phyloP scores from a whole-genome alignment of 106 monocot genomes.

The Allium cepa region DNA sequence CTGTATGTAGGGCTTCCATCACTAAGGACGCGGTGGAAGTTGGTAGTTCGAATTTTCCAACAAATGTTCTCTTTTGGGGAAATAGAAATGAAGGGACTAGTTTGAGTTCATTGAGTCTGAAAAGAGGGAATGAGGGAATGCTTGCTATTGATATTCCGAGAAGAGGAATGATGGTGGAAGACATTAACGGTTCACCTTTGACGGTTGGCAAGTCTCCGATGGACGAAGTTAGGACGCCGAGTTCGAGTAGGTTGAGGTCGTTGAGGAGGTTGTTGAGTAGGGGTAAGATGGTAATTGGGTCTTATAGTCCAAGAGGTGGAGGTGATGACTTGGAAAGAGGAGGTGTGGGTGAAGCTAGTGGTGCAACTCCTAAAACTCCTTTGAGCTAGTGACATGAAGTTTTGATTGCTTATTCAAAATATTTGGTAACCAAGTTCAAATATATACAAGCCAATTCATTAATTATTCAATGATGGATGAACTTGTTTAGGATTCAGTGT shows the following conservation, averaged over 20 bases:
- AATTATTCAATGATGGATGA: too few species aligned
- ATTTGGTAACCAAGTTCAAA: too few species aligned
- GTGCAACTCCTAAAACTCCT: conserved; percentile 8
- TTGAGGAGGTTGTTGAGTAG: conserved; percentile 20
- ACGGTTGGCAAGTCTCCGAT: conserved; percentile 13
- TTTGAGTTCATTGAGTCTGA: neutral
- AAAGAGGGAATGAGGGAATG: conserved; percentile 4
- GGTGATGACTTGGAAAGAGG: conserved; percentile 22
- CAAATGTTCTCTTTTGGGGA: conserved; percentile 7
- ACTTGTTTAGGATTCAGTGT: too few species aligned
- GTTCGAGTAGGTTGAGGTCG: conserved; percentile 8
- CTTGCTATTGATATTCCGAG: conserved; percentile 16
- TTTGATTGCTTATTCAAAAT: too few species aligned
- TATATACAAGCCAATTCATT: too few species aligned
- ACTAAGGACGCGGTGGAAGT: neutral
- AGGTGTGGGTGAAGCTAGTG: conserved; percentile 5
- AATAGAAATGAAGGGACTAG: conserved; percentile 3
- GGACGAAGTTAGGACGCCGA: conserved; percentile 27
- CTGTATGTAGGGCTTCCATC: conserved; percentile 40
- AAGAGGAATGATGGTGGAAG: neutral
- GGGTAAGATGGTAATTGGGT: conserved; percentile 12
- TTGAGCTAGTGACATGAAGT: too few species aligned
- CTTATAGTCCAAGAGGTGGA: neutral
- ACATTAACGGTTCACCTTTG: neutral
- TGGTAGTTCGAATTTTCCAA: neutral